Conservation (phyloP, 164 flowering plant species). For the Macadamia integrifolia region DNA sequence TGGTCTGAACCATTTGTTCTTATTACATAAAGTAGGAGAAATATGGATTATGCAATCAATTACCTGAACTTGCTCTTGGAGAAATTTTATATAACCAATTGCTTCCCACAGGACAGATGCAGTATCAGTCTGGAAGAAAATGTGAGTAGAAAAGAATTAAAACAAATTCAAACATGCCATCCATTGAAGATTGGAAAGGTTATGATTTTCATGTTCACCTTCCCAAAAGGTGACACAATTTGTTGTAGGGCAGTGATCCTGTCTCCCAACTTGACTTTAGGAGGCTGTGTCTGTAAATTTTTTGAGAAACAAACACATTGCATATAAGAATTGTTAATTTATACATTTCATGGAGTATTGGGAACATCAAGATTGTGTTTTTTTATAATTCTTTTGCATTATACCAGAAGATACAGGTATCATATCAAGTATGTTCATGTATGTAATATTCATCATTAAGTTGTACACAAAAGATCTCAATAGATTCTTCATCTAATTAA, state of each 20-base stretch:
- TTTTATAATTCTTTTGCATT: no score
- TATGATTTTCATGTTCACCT: conserved; percentile 27
- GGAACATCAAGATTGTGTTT: no score
- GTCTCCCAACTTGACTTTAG: conserved; percentile 60
- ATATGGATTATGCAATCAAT: not conserved
- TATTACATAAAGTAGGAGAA: not conserved
- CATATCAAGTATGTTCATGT: no score
- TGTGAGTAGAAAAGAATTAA: not conserved
- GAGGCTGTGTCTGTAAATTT: conserved; percentile 15
- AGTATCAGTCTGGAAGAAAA: conserved; percentile 55
- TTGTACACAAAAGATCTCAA: no score
- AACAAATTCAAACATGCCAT: not conserved
- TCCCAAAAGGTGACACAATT: conserved; percentile 79
- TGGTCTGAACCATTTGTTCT: not conserved
- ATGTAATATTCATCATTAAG: no score
- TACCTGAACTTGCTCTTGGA: conserved; percentile 75
- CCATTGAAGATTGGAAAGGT: not conserved
- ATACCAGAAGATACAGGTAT: no score
- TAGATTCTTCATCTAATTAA: not conserved
- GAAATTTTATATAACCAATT: conserved; percentile 49
- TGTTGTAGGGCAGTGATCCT: conserved; percentile 69
- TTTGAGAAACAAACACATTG: no score
- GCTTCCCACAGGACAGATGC: conserved; percentile 70
- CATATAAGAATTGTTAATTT: no score
- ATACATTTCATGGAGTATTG: no score